Evolutionary conservation across 768 basidiomycete species (phyloP), one percentile per base, ranked within the genome.

Genomic region (Amanita pallidorosea): DNA sequence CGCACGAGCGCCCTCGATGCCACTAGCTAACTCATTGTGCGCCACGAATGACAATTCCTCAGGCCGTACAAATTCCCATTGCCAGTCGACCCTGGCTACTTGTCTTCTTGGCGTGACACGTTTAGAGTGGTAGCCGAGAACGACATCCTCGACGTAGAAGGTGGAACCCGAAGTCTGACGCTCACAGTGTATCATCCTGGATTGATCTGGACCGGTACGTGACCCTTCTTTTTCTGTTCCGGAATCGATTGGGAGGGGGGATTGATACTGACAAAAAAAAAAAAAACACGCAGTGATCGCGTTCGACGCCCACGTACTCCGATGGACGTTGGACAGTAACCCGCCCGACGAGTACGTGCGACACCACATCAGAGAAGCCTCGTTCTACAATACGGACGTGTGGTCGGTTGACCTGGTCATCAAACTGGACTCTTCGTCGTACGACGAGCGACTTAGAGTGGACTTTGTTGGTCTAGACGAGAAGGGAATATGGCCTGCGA

Each of bases 301-400:
- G 0, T 96, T 98, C 60, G 87, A 94, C 45, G 94, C 90, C 0
- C 85, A 94, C 53, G 88, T 97, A 12, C 64, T 94, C 7, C 66
- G 76, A 48, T 97, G 94, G 94, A 81, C 79, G 13, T 71, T 93
- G 34, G 86, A 90, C 55, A 70, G 82, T 54, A 77, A 80, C 49
- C 92, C 95, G 1, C 88, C 90, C 0, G 65, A 79, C 47, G 85
- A 88, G 51, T 69, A 74, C 56, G 77, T 76, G 6, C 76, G 92
- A 7, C 95, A 98, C 60, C 88, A 92, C 58, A 78, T 97, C 67
- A 96, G 92, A 61, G 90, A 94, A 63, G 90, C 80, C 0, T 91
- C 92, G 2, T 90, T 88, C 64, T 90, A 89, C 57, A 85, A 83
- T 1, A 74, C 75, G 8, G 79, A 88, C 51, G 70, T 73, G 0